phyloP scores from a whole-genome alignment of 1,284 basidiomycete species.

The Puccinia polysora region DNA sequence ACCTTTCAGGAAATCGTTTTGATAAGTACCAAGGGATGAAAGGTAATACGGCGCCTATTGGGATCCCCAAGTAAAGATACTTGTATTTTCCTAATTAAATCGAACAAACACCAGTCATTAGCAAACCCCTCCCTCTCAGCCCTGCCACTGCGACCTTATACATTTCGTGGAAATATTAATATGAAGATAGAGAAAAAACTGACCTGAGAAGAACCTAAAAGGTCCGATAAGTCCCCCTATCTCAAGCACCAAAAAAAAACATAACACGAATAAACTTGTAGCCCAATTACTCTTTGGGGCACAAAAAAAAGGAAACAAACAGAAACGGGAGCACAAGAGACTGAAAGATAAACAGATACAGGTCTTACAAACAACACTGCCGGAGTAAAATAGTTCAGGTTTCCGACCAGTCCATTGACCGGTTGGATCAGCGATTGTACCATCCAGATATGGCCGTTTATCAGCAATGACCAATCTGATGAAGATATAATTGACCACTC shows the following conservation, averaged over 20 bases:
- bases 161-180: too few species aligned
- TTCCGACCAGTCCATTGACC: slow-evolving; percentile 53
- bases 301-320: neutral
- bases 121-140: neutral
- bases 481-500: slow-evolving; percentile 51
- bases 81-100: slow-evolving; percentile 15
- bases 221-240: slow-evolving; percentile 38
- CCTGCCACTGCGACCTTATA: too few species aligned
- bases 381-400: slow-evolving; percentile 52
- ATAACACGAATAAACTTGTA: too few species aligned
- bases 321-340: neutral
- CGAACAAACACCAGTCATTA: neutral
- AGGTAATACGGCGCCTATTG: slow-evolving; percentile 49
- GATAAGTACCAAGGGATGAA: slow-evolving; percentile 49
- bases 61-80: slow-evolving; percentile 48
- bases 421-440: slow-evolving; percentile 51
- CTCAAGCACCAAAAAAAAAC: neutral
- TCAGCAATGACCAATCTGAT: slow-evolving; percentile 51
- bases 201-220: slow-evolving; percentile 35
- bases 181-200: neutral
- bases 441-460: slow-evolving; percentile 51
- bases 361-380: slow-evolving; percentile 32
- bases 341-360: neutral
- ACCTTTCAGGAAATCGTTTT: slow-evolving; percentile 45
- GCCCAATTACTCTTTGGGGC: too few species aligned